Base-by-base conservation (phyloP, 768 basidiomycete species). In the Lactifluus pinguis region DNA sequence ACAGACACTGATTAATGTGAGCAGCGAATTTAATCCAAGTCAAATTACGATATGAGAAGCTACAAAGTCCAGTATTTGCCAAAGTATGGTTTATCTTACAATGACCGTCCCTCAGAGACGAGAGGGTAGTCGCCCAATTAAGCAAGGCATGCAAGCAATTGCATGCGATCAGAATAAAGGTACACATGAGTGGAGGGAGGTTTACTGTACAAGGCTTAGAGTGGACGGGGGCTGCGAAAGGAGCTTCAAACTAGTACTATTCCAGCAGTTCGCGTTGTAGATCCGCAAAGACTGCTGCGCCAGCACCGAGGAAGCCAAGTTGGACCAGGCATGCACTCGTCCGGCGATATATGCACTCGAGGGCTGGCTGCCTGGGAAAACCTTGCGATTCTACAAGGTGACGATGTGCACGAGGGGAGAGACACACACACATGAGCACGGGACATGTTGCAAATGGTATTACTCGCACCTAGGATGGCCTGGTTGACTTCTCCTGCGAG, bases 241-340 rank as follows among this genome's bases (percentile, higher is more conserved):
- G 32, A 6, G 15, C 19, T 8, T 29, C 17, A 25, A 47, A 38
- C 17, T 15, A 21, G 25, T n/a, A 25, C 25, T 25, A 25, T 25
- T 44, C 17, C 6, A 90, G 71, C 65, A 92, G 80, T 68, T 92
- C 90, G 67, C 80, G 84, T 32, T 79, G 75, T 76, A 91, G 80
- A 67, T 93, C 91, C 15, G 86, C 87, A 70, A 89, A 91, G 17
- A 88, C 89, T 34, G 92, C 92, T 34, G 81, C 74, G 13, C 91
- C 92, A 11, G 82, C 80, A 11, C 90, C 89, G 63, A 83, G 69
- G 47, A 87, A 69, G 6, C 85, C 90, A 13, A 93, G 81, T 65
- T 90, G 83, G n/a, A 77, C 74, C 19, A 93, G 74, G 65, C 82
- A 83, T 21, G 83, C 83, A 32, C 80, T 75, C 0, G 86, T 83